Base-by-base conservation (phyloP, 2,329 filamentous ascomycete genomes). In the Juglanconis juglandina region DNA sequence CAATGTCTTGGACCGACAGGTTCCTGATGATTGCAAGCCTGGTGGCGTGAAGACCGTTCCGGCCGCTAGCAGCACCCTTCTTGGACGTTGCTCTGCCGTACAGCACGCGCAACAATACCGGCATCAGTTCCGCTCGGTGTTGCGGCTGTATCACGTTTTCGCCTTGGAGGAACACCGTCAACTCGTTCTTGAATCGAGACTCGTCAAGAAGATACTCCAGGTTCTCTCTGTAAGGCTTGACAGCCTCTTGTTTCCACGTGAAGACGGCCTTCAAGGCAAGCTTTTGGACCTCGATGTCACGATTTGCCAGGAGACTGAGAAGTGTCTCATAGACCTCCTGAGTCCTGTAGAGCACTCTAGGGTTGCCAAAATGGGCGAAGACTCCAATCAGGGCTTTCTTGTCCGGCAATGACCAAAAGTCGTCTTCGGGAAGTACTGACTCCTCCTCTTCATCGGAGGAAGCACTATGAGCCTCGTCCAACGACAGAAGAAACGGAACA, bases 41-140 rank as follows among this genome's bases (percentile, higher is more conserved):
- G 60, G 90, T 91, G 3, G 90, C 87, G 65, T 93, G 87, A 69
- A 96, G 86, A 1, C 92, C 91, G 68, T 92, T 87, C 64, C 89
- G 89, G 11, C 90, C 91, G 66, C 90, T 91, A 17, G 86, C 84
- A 34, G 85, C 83, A 17, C 91, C 90, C 68, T 90, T 90, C 67
- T 92, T 89, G 17, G 90, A 89, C 56, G 98, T 92, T 50, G 94
- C 87, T 66, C 92, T 88, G 46, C 95, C 95, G 72, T 98, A 99
- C 2, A 99, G 79, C 39, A 99, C 76, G 53, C 93, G 85, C 39
- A 99, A 82, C 33, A 99, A 80, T 5, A 99, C 85, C 1, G 95
- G 94, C 81, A 98, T 91, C 41, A 97, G 75, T 50, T 86, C 84
- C 3, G 77, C 69, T 8, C 89, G 86, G 69, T 99, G 92, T 54